phyloP scores from a whole-genome alignment of 257 asterid species.

The Parsonsia alboflavescens region DNA sequence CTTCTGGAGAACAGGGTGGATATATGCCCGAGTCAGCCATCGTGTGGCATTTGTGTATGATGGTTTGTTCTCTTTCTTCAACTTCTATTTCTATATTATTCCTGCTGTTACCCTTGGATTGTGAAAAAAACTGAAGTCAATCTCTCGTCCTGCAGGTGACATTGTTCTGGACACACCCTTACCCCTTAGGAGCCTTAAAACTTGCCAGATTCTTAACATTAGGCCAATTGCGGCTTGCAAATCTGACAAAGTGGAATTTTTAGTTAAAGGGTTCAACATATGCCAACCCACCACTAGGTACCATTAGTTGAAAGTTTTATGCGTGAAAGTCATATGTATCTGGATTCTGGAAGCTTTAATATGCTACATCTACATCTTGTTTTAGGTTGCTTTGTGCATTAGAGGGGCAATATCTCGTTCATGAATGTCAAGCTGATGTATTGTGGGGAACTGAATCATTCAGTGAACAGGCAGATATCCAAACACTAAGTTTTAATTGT shows the following conservation, averaged over 20 bases:
- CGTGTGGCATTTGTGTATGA: conserved; percentile 61
- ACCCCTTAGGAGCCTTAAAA: conserved; percentile 33
- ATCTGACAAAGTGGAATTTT: conserved; percentile 62
- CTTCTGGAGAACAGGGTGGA: conserved; percentile 88
- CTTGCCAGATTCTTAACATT: conserved; percentile 62
- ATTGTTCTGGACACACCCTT: conserved; percentile 64
- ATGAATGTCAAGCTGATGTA: conserved; percentile 47
- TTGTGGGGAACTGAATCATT: conserved; percentile 34
- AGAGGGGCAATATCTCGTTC: conserved; percentile 64
- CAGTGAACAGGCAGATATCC: conserved; percentile 45
- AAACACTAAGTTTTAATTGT: conserved; percentile 68
- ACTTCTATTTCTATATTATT: conserved; percentile 10
- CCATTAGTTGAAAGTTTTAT: conserved; percentile 9
- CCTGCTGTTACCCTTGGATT: conserved; percentile 1
- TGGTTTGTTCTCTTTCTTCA: conserved; percentile 41
- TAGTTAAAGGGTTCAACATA: conserved; percentile 66
- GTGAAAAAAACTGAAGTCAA: conserved; percentile 19
- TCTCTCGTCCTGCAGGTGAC: conserved; percentile 51
- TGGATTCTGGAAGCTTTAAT: conserved; percentile 8
- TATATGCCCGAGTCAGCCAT: conserved; percentile 65
- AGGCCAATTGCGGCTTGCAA: conserved; percentile 79
- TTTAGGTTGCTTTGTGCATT: conserved; percentile 65
- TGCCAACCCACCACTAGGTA: conserved; percentile 73
- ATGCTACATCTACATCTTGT: conserved; percentile 14
- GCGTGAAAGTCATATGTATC: too few relatives aligned